These are phyloP conservation scores for Pichia sp. DNA, from an alignment of 1,139 yeast genomes.

Conservation along the genomic window DNA sequence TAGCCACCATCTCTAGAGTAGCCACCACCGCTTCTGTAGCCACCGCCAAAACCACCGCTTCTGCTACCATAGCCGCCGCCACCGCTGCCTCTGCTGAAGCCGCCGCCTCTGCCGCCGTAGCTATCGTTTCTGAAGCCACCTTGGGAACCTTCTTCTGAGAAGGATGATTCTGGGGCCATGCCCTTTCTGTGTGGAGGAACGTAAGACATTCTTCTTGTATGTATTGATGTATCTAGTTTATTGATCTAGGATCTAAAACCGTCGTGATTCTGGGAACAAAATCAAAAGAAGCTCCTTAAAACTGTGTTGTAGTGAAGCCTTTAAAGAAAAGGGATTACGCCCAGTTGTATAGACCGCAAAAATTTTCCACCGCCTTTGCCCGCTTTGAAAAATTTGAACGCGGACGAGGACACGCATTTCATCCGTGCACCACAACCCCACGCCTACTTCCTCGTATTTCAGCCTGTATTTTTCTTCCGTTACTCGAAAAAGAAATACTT, in stretches of 20 bases:
- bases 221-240: background rate
- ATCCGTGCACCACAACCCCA: constrained; percentile 1
- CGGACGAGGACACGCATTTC: background rate
- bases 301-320: background rate
- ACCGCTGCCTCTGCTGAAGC: constrained; percentile 28
- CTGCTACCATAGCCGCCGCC: constrained; percentile 3
- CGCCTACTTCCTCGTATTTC: too few relatives aligned
- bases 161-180: constrained; percentile 6
- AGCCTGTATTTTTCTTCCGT: too few relatives aligned
- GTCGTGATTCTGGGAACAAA: background rate
- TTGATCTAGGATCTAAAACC: constrained; percentile 7
- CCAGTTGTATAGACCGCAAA: background rate
- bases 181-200: constrained; percentile 34
- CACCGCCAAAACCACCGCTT: constrained; percentile 30
- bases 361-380: constrained; percentile 8
- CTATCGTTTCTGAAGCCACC: constrained; percentile 2
- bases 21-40: constrained; percentile 26
- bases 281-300: background rate
- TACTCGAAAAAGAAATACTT: too few relatives aligned
- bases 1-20: constrained; percentile 37
- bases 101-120: constrained; percentile 35
- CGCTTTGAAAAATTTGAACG: constrained; percentile 1
- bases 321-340: background rate
- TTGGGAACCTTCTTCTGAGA: background rate
- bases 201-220: constrained; percentile 27